phyloP scores from a whole-genome alignment of 2,329 filamentous ascomycete species.

The Colletotrichum noveboracense region DNA sequence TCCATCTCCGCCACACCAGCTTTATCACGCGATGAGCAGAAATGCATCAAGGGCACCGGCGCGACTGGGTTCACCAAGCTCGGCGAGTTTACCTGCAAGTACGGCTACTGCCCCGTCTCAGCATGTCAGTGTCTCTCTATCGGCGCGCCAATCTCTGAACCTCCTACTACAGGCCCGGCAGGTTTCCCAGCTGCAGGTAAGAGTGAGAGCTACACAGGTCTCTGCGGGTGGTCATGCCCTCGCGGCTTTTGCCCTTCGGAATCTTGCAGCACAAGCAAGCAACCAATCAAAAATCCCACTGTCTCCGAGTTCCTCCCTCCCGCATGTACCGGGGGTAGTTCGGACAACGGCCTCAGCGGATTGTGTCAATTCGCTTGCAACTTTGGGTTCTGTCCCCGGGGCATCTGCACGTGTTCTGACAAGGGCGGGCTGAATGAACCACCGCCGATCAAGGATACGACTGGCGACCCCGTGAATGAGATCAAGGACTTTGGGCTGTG shows the following conservation, averaged over 20 bases:
- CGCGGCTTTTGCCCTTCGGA: constrained; percentile 47
- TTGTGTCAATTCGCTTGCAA: background rate
- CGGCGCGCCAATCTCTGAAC: background rate
- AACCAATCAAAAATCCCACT: background rate
- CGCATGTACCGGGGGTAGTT: background rate
- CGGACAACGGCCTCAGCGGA: background rate
- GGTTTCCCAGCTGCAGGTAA: background rate
- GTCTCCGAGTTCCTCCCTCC: background rate
- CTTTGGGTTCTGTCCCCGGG: background rate
- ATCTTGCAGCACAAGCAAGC: constrained; percentile 21
- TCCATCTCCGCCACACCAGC: background rate
- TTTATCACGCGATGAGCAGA: background rate
- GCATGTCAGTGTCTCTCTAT: background rate
- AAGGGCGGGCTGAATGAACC: background rate
- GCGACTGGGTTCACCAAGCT: constrained; percentile 37
- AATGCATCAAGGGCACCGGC: constrained; percentile 30
- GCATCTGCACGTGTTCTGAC: background rate
- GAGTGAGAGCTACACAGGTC: background rate
- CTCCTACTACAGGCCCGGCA: constrained; percentile 10
- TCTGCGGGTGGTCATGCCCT: constrained; percentile 37
- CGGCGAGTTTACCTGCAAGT: constrained; percentile 35
- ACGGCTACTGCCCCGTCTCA: constrained; percentile 26
- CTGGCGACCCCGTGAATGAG: background rate
- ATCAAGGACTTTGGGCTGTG: constrained; percentile 45
- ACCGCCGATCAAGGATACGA: background rate